Conservation (phyloP, 1,284 basidiomycete genomes). For the Cryptococcus sp. region DNA sequence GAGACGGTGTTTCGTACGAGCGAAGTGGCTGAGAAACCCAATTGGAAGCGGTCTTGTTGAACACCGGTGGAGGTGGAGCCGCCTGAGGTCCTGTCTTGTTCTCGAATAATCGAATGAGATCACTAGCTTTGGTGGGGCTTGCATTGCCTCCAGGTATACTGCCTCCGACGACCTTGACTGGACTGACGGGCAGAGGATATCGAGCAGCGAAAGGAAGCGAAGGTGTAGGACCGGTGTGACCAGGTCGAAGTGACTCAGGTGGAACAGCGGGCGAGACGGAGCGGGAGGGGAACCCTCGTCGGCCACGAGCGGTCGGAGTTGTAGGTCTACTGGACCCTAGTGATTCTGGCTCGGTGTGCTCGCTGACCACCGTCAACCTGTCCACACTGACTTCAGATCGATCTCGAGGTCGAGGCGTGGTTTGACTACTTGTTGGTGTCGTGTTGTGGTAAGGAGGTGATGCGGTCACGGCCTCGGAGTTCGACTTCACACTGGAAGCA, state of each 20-base stretch:
- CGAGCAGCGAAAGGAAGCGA: constrained; percentile 12
- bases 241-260: not conserved
- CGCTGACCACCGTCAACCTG: constrained; percentile 22
- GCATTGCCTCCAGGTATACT: constrained; percentile 9
- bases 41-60: not conserved
- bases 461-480: not conserved
- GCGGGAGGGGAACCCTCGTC: constrained; percentile 4
- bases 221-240: not conserved
- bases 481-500: not conserved
- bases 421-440: not conserved
- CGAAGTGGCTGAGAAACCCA: constrained; percentile 14
- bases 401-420: not conserved
- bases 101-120: constrained; percentile 43
- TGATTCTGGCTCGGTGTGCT: constrained; percentile 12
- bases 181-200: constrained; percentile 26
- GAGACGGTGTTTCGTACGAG: constrained; percentile 5
- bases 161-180: constrained; percentile 22
- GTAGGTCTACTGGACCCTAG: not conserved
- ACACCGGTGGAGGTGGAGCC: constrained; percentile 1
- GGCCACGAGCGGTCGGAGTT: not conserved
- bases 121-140: constrained; percentile 30
- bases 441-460: not conserved
- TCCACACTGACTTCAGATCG: not conserved
- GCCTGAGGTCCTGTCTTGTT: constrained; percentile 1
- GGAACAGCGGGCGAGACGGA: constrained; percentile 9